These are phyloP conservation scores for Acmispon strigosus DNA, from an alignment of 306 rosid genomes.

Conservation along the genomic window DNA sequence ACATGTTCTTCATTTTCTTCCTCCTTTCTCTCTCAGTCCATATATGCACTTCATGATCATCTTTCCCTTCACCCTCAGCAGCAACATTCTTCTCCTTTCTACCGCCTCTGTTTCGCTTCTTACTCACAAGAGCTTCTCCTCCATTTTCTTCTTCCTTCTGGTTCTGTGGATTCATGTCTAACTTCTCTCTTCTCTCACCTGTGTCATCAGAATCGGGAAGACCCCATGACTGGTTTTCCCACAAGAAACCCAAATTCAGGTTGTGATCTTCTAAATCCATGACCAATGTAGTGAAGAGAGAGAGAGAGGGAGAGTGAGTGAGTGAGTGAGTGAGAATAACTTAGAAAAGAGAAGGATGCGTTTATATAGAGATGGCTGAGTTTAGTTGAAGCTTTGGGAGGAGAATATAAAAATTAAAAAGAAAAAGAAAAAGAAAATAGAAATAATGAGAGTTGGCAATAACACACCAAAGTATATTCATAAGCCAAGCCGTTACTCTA, in stretches of 20 bases:
- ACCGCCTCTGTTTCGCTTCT: background rate
- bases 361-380: background rate
- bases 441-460: background rate
- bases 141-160: background rate
- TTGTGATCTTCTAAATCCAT: slow-evolving; percentile 19
- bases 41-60: slow-evolving; percentile 45
- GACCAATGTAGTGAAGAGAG: background rate
- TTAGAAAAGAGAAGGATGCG: background rate
- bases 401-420: background rate
- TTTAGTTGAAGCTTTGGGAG: background rate
- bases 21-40: slow-evolving; percentile 83
- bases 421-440: background rate
- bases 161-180: background rate
- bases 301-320: background rate
- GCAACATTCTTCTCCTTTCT: background rate
- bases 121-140: background rate
- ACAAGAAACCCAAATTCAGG: background rate
- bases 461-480: slow-evolving; percentile 11
- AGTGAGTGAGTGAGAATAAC: background rate
- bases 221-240: slow-evolving; percentile 14
- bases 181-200: too few relatives aligned
- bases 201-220: too few relatives aligned
- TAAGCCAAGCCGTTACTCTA: background rate
- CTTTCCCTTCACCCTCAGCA: background rate
- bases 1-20: slow-evolving; percentile 83